Evolutionary conservation across 2,329 filamentous ascomycete species (phyloP), one percentile per base, ranked within the genome.

Genomic region (Phyllosticta paracitricarpa): DNA sequence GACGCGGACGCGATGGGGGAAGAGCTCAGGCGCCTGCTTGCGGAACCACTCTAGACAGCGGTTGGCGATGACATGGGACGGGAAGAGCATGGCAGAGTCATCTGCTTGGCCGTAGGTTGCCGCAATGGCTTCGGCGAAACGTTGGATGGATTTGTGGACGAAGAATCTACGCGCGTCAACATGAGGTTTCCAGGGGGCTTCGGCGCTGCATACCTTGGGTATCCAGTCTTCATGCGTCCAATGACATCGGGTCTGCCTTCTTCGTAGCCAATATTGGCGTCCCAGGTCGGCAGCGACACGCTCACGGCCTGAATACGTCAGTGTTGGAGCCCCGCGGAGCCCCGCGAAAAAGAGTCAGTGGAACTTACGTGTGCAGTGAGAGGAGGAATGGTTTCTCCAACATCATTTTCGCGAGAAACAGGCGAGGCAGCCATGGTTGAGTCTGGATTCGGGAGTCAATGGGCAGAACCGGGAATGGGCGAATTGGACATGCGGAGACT

Each of bases 221-320:
- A 99, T 40, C 94, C 94, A 54, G 89, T 95, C 65, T 84, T 82
- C 91, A 99, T 88, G 71, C 86, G 88, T 64, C 82, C 83, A 19
- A 94, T 65, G n/a, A 99, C 89, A 87, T 90, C 94, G 61, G 86
- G 79, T 71, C 95, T 83, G 57, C 91, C 93, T 74, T 99, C 91
- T 74, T 99, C 94, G 71, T 99, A 99, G 51, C 85, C 93, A 51
- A 99, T 81, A 69, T 96, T 97, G 66, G 91, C 81, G 66, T 81
- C 82, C 94, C 94, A 99, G 76, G 91, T 95, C 51, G 94, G 94
- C 26, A 99, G 79, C 17, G 94, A 97, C 52, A 97, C 93, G 73
- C 93, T 97, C 66, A 97, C 90, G 65, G 93, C 94, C 92, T 97
- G 66, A 51, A 14, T 35, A 52, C 54, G 54, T 64, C 40, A 48